Evolutionary conservation across 495 filamentous ascomycete genomes (phyloP), one percentile per base, ranked within the genome.

Genomic region (Annulohypoxylon moriforme): DNA sequence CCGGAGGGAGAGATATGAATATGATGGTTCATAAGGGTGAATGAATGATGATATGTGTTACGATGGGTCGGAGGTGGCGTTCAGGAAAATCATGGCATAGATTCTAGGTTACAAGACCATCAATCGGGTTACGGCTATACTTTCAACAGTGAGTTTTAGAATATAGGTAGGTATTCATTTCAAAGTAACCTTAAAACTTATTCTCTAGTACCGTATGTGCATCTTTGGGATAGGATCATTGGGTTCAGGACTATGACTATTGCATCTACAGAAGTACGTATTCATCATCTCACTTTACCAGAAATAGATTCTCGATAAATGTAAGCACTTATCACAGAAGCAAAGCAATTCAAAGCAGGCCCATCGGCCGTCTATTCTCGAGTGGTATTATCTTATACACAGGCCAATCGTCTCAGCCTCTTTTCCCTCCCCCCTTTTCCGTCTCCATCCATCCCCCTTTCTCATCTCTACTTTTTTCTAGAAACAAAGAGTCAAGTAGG

Each of bases 1-100:
- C 73, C 77, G 34, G 80, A 79, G 25, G 74, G 69, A 33, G 65
- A 77, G 34, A 71, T 73, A 59, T 74, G 22, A 42, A 6, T 10
- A 27, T 8, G 27, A 11, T 24, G 33, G 24, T n/a, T 31, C 18
- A 9, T 33, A 36, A 47, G n/a, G 8, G 16, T 63, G 9, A 5
- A 18, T 40, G 18, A 13, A 63, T 20, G 31, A 46, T 29, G 13
- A 9, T 10, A 27, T 52, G 27, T 24, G 38, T 22, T 46, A 34
- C 14, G 61, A 31, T 33, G 18, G 14, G 24, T 4, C 0, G 27
- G 8, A 20, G 13, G 22, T 4, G 38, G 49, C 58, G 58, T 68
- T 56, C 38, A 14, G 20, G 38, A 49, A 29, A 13, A 55, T n/a
- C 27, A 27, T 42, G 27, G n/a, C 4, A 40, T 68, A 57, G 36